These are phyloP conservation scores for Phytopythium cucurbitacearum DNA, from an alignment of 352 stramenopile genomes.

Conservation along the genomic window DNA sequence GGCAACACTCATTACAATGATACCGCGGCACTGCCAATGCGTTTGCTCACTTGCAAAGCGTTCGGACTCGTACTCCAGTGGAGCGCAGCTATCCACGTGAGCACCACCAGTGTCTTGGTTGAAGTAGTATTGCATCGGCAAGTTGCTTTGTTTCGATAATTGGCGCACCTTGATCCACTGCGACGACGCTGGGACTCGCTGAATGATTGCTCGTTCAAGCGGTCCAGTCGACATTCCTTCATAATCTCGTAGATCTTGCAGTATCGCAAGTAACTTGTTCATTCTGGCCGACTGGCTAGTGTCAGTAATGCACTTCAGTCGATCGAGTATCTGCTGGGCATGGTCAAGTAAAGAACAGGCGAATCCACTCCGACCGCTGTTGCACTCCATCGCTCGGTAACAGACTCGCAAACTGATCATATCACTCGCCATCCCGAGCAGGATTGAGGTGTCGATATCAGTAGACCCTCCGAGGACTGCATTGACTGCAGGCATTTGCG, in stretches of 20 bases:
- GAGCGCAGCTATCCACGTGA: slow-evolving; percentile 8
- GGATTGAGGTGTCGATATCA: neutral
- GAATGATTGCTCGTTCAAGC: slow-evolving; percentile 23
- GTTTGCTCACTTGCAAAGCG: neutral
- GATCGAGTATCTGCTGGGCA: too few species aligned
- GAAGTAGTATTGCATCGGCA: slow-evolving; percentile 31
- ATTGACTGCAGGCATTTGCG: neutral
- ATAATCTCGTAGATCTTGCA: slow-evolving; percentile 11
- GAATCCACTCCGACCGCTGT: slow-evolving; percentile 6
- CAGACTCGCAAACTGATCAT: slow-evolving; percentile 32
- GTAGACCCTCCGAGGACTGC: neutral
- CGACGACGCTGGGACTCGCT: slow-evolving; percentile 43
- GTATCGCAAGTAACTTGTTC: slow-evolving; percentile 13
- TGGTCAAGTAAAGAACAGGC: slow-evolving; percentile 7
- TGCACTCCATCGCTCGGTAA: slow-evolving; percentile 30
- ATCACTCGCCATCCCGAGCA: slow-evolving; percentile 12
- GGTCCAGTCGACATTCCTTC: slow-evolving; percentile 8
- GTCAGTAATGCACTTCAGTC: neutral
- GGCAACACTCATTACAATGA: neutral
- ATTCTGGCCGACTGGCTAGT: neutral
- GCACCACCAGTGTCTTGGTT: slow-evolving; percentile 58
- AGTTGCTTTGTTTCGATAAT: too few species aligned
- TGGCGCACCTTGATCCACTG: slow-evolving; percentile 42
- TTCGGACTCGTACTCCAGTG: slow-evolving; percentile 62
- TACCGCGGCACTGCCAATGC: neutral